Percentiles rank a stretch among this genome's conserved stretches.
These are phyloP conservation scores for Nitzschia inconspicua DNA, from an alignment of 108 stramenopile species.

Conservation along the genomic window DNA sequence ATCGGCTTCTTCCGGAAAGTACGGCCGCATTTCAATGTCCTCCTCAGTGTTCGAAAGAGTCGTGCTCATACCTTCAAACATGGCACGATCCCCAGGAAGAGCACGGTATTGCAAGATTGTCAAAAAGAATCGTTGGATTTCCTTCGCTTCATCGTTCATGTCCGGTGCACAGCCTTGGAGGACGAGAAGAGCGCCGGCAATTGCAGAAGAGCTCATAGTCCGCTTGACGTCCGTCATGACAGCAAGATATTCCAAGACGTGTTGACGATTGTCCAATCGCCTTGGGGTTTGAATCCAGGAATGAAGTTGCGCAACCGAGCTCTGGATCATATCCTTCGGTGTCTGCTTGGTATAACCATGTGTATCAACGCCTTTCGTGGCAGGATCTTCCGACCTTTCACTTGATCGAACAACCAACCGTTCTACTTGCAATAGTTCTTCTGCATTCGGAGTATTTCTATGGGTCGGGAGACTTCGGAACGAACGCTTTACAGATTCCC, in stretches of 20 bases:
- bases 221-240: constrained; percentile 14
- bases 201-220: constrained; percentile 4
- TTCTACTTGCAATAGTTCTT: neutral
- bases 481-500: neutral
- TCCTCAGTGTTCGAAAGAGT: neutral
- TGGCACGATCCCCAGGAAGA: constrained; percentile 11
- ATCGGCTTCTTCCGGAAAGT: neutral
- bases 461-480: too few relatives aligned
- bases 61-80: neutral
- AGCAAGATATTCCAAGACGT: constrained; percentile 4
- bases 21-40: constrained; percentile 2
- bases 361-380: neutral
- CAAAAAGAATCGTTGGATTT: constrained; percentile 12
- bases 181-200: constrained; percentile 2
- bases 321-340: constrained; percentile 4
- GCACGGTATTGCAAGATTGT: constrained; percentile 8
- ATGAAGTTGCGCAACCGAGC: constrained; percentile 3
- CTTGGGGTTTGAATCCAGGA: neutral
- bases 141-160: neutral
- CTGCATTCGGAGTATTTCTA: neutral
- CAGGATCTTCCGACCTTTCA: neutral
- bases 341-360: neutral
- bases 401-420: neutral
- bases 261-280: constrained; percentile 7
- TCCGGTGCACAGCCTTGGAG: constrained; percentile 4